These are phyloP conservation scores for Neurospora tetrasperma DNA, from an alignment of 495 filamentous ascomycete species.

Conservation along the genomic window DNA sequence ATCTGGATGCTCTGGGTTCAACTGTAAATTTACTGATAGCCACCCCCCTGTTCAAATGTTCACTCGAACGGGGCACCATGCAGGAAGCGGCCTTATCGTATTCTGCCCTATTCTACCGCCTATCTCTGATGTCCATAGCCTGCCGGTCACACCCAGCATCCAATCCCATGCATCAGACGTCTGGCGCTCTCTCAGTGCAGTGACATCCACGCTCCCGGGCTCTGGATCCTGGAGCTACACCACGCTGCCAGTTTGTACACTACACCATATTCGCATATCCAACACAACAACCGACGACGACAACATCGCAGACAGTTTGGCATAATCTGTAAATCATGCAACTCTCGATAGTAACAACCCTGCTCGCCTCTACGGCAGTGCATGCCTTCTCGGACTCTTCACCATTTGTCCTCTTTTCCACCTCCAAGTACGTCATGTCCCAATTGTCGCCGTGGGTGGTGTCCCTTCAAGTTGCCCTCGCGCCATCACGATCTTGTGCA, in stretches of 20 bases:
- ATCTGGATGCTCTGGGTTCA: neutral
- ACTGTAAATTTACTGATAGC: neutral
- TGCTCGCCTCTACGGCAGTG: slow-evolving; percentile 51
- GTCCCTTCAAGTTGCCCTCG: slow-evolving; percentile 2
- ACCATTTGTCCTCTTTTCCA: slow-evolving; percentile 78
- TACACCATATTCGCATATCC: slow-evolving; percentile 4
- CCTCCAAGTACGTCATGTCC: slow-evolving; percentile 51
- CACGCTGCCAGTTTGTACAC: neutral
- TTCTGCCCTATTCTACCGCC: neutral
- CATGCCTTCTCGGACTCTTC: slow-evolving; percentile 75
- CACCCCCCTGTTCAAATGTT: neutral
- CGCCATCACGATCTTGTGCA: neutral
- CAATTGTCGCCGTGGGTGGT: neutral
- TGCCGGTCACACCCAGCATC: neutral
- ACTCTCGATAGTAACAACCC: slow-evolving; percentile 46
- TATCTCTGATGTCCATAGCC: neutral
- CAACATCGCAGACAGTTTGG: slow-evolving; percentile 5
- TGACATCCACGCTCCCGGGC: neutral
- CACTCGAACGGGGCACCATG: neutral
- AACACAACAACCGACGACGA: slow-evolving; percentile 7
- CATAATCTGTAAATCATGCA: slow-evolving; percentile 40
- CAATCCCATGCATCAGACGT: neutral
- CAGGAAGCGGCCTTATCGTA: neutral
- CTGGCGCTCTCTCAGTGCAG: neutral
- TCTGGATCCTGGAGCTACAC: neutral